These are phyloP conservation scores for Neophaeococcomyces aloes DNA, from an alignment of 2,329 filamentous ascomycete genomes.

Conservation along the genomic window DNA sequence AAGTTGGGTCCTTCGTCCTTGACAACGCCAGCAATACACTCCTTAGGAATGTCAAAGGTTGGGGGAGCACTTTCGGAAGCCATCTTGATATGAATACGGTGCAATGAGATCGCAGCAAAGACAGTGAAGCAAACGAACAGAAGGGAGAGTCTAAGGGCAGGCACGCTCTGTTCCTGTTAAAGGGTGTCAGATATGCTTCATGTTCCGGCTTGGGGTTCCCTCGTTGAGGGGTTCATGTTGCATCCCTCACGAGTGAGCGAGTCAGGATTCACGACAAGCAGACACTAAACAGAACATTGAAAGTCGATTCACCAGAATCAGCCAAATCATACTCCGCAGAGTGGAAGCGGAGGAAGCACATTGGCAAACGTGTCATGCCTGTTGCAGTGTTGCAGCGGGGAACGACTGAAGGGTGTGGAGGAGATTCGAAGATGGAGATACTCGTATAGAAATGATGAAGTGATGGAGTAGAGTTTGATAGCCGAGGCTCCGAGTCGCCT, in stretches of 20 bases:
- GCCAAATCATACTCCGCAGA: neutral
- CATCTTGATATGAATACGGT: neutral
- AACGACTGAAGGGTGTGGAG: neutral
- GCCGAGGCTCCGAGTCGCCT: neutral
- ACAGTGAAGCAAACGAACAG: no score
- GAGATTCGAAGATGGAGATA: neutral
- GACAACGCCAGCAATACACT: constrained; percentile 18
- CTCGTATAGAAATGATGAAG: neutral
- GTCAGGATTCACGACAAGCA: constrained; percentile 3
- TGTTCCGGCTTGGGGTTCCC: neutral
- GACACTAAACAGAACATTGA: neutral
- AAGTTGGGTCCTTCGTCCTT: constrained; percentile 22
- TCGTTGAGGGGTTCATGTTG: constrained; percentile 3
- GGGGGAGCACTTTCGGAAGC: constrained; percentile 11
- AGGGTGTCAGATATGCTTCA: neutral
- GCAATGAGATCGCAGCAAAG: no score
- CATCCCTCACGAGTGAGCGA: neutral
- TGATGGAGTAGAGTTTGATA: neutral
- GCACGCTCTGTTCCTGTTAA: no score
- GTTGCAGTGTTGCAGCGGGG: neutral
- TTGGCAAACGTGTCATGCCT: neutral
- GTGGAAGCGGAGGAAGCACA: no score
- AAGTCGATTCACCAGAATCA: constrained; percentile 1
- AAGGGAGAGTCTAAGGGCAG: no score
- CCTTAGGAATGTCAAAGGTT: constrained; percentile 21